Evolutionary conservation across 345 rosid species (phyloP), one percentile per base, ranked within the genome.

Genomic region (Microthlaspi erraticum): DNA sequence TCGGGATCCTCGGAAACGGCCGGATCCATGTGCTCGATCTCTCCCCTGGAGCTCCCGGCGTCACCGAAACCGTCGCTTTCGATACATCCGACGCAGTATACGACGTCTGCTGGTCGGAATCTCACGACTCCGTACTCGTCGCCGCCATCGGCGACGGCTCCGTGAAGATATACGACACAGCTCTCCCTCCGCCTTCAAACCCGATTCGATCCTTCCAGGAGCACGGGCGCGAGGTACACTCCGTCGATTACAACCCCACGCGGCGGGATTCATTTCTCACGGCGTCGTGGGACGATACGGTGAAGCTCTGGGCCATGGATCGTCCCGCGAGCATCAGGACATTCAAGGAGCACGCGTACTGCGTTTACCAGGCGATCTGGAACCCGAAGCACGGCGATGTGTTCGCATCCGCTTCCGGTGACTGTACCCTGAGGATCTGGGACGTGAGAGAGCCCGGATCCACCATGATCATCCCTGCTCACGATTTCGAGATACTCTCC

Each of bases 1-100:
- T 89, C 70, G 98, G 98, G 44, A 93, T 93, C 80, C 87, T 93
- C 48, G 97, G 98, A 17, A 93, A 91, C 71, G 98, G 96, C 10
- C 94, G 97, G 66, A 58, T 91, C 71, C 97, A 93, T 75, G 84
- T 93, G 49, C 88, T 93, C 77, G 83, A 88, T 73, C 87, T 93
- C 0, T 79, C 96, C 29, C 91, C 91, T 0, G 38, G 84, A 73
- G 80, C 86, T 11, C 73, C 84, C 9, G 65, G 76, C 13, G 86
- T 89, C 10, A n/a, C 84, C 26, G 91, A 91, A 36, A 58, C 86
- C 64, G 62, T 75, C 46, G 64, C 90, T 20, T 91, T 43, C 76
- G 99, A 94, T 76, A 91, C 95, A 16, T 89, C 96, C 26, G 99
- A 94, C 70, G 95, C 90, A 1, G 88, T 91, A 41, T 94, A 89